Base-by-base conservation (phyloP, 2,329 filamentous ascomycete species). In the Camillea tinctor region DNA sequence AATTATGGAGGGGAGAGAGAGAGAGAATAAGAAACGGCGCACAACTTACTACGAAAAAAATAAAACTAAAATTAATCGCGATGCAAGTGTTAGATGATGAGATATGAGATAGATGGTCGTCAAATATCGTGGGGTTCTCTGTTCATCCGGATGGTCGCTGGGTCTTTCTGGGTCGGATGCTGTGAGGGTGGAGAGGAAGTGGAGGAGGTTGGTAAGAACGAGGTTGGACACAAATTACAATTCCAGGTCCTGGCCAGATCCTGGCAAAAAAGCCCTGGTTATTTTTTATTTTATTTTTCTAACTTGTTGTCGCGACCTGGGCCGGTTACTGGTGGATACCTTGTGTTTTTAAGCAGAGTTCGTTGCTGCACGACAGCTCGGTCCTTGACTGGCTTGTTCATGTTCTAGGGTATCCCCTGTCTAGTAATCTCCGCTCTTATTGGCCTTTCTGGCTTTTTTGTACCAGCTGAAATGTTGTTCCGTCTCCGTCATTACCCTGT, bases 341-440 rank as follows among this genome's bases (percentile, higher is more conserved):
- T 50, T 59, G 58, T 64, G 56, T 66, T 64, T 63, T 67, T 64
- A 56, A n/a, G 54, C 58, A 56, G 57, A 56, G 36, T 5, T 56
- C 50, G 62, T 69, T 68, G 62, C 67, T 66, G 67, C 67, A 68
- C 62, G 67, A 70, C 68, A 70, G 67, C 67, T 65, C 54, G 36
- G 64, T 54, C 50, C 62, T 59, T 55, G 19, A 40, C 17, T 44
- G 8, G 53, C 8, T 52, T 50, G 51, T 56, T 26, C 50, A 44
- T 26, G 30, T 13, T 23, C 50, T n/a, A n/a, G n/a, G n/a, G n/a
- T n/a, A n/a, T n/a, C 50, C 48, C 49, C 26, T 11, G 54, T 36
- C 17, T 19, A n/a, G 30, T 21, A 15, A 56, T 52, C 52, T 62
- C 61, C 19, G 17, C n/a, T n/a, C 22, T 26, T 3, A 52, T 52